These are phyloP conservation scores for Marasmius oreades DNA, from an alignment of 1,284 basidiomycete genomes.

Conservation along the genomic window DNA sequence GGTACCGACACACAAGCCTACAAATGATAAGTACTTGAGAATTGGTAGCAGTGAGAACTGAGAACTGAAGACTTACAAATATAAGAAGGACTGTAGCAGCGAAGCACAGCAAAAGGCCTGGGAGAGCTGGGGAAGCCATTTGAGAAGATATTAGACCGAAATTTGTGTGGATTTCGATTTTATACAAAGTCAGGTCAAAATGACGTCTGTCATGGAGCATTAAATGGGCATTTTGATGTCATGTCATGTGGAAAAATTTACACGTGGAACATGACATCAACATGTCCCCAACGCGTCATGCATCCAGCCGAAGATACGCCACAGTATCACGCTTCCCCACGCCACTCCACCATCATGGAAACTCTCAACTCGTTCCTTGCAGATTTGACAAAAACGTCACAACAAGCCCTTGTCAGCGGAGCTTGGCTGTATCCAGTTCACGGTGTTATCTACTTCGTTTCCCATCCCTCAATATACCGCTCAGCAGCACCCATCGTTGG, in stretches of 20 bases:
- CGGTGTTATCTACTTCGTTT: slow-evolving; percentile 31
- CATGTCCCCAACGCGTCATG: too few species aligned
- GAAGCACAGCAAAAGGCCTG: slow-evolving; percentile 47
- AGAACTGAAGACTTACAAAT: slow-evolving; percentile 45
- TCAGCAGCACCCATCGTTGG: slow-evolving; percentile 35
- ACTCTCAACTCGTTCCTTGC: not conserved
- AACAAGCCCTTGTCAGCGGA: slow-evolving; percentile 30
- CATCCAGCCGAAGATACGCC: too few species aligned
- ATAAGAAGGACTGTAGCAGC: slow-evolving; percentile 64
- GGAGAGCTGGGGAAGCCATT: slow-evolving; percentile 38
- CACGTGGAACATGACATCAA: too few species aligned
- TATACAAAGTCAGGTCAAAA: too few species aligned
- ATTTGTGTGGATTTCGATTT: not conserved
- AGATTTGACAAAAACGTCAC: not conserved
- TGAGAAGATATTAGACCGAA: not conserved
- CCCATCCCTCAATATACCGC: slow-evolving; percentile 33
- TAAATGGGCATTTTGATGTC: too few species aligned
- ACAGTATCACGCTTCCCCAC: not conserved
- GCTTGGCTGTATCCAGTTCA: slow-evolving; percentile 35
- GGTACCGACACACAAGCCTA: slow-evolving; percentile 66
- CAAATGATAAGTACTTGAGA: not conserved
- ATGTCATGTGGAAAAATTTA: too few species aligned
- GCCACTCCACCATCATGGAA: not conserved
- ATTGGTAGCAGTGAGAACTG: not conserved
- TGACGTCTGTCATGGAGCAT: too few species aligned